Evolutionary conservation across 495 filamentous ascomycete species (phyloP).

Genomic region (Tuber brumale): DNA sequence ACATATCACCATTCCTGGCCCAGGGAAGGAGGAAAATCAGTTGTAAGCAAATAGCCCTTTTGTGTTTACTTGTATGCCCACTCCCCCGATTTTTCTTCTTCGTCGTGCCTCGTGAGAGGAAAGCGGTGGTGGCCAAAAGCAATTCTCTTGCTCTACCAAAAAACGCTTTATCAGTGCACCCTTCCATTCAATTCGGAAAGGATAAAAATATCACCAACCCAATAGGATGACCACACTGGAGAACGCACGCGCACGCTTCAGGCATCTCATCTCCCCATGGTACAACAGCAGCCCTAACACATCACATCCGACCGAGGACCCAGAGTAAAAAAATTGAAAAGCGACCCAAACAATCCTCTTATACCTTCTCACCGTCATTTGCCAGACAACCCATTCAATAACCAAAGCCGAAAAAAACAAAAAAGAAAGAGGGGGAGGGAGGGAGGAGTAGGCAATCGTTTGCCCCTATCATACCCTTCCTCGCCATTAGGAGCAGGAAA

Average conservation of each 20-base stretch:
- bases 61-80: neutral
- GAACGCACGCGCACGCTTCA: neutral
- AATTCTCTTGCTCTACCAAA: neutral
- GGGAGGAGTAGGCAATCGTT: neutral
- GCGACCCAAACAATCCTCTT: conserved; percentile 1
- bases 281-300: neutral
- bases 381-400: neutral
- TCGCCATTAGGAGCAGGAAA: neutral
- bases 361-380: neutral
- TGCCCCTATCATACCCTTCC: neutral
- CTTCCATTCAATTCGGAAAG: neutral
- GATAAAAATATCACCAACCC: neutral
- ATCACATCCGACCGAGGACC: neutral
- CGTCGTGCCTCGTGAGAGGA: neutral
- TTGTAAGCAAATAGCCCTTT: neutral
- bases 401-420: neutral
- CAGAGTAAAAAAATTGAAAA: neutral
- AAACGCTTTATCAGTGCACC: neutral
- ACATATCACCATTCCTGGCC: neutral
- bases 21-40: neutral
- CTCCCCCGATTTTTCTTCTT: neutral
- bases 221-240: neutral
- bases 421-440: neutral
- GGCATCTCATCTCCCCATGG: neutral
- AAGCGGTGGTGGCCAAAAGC: neutral